A percentile compares a stretch with the other conserved stretches of the same genome.
These are phyloP conservation scores for Solanum paucissectum DNA, from an alignment of 257 asterid species.

Conservation along the genomic window DNA sequence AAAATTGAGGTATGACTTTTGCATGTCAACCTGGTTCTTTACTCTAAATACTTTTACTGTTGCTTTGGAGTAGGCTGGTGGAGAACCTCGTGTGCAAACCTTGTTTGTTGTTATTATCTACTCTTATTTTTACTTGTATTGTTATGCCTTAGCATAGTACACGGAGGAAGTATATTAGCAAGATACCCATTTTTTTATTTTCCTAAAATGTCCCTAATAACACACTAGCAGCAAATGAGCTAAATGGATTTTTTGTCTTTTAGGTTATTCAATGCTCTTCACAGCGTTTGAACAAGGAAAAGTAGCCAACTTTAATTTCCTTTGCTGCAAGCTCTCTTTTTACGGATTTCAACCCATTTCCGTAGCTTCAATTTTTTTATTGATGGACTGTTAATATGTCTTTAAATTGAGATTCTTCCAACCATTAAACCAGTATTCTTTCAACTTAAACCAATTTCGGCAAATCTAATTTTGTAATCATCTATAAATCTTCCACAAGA, in stretches of 20 bases:
- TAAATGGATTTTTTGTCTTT: neutral
- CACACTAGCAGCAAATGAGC: neutral
- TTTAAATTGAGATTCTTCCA: neutral
- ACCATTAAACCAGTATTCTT: neutral
- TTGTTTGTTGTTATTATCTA: neutral
- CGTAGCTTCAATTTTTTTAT: neutral
- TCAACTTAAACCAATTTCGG: neutral
- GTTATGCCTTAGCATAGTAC: neutral
- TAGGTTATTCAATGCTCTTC: neutral
- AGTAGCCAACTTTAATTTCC: neutral
- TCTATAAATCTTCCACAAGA: neutral
- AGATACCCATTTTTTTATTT: neutral
- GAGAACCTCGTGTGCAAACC: neutral
- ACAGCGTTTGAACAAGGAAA: neutral
- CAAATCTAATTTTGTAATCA: neutral
- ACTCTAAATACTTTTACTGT: neutral
- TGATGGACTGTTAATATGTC: neutral
- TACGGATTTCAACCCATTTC: neutral
- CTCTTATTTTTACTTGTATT: neutral
- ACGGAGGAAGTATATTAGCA: neutral
- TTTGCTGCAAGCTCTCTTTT: neutral
- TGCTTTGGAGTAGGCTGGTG: neutral
- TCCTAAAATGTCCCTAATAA: neutral
- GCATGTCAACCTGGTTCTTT: neutral
- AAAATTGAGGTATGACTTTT: conserved; percentile 71